A percentile compares a stretch with the other conserved stretches of the same genome.
These are phyloP conservation scores for Radiomyces spectabilis DNA, from an alignment of 192 early-diverging fungal genomes.

Conservation along the genomic window DNA sequence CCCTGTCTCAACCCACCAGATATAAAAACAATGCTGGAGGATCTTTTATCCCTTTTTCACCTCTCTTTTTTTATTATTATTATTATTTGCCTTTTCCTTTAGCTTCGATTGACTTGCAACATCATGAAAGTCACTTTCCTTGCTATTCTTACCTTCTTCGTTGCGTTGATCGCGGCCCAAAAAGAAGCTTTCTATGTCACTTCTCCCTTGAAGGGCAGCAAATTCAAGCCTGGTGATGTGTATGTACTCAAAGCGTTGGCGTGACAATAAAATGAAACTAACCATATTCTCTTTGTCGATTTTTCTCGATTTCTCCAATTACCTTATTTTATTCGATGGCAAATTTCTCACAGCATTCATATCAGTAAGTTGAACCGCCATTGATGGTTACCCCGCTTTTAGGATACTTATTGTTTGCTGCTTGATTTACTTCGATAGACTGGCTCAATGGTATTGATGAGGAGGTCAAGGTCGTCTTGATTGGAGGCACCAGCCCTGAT, in stretches of 20 bases:
- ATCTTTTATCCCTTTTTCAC: not conserved
- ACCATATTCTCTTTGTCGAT: not conserved
- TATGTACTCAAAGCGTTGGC: no score
- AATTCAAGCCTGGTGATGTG: constrained; percentile 11
- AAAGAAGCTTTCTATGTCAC: constrained; percentile 21
- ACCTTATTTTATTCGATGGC: not conserved
- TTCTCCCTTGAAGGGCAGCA: constrained; percentile 11
- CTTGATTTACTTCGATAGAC: not conserved
- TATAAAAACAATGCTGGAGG: no score
- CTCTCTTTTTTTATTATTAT: not conserved
- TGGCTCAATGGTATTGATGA: constrained; percentile 5
- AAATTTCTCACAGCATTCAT: not conserved
- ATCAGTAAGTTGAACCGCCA: not conserved
- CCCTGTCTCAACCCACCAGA: no score
- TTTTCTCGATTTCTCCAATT: not conserved
- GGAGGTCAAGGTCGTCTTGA: not conserved
- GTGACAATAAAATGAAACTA: no score
- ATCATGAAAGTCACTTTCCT: constrained; percentile 9
- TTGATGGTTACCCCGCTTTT: no score
- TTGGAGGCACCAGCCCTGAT: not conserved
- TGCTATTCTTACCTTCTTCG: constrained; percentile 5
- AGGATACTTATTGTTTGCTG: no score
- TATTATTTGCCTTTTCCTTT: not conserved
- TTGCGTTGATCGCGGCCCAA: constrained; percentile 8
- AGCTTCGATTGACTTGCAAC: not conserved